Conservation (phyloP, 1,284 basidiomycete species). For the Polyporus tsugae region DNA sequence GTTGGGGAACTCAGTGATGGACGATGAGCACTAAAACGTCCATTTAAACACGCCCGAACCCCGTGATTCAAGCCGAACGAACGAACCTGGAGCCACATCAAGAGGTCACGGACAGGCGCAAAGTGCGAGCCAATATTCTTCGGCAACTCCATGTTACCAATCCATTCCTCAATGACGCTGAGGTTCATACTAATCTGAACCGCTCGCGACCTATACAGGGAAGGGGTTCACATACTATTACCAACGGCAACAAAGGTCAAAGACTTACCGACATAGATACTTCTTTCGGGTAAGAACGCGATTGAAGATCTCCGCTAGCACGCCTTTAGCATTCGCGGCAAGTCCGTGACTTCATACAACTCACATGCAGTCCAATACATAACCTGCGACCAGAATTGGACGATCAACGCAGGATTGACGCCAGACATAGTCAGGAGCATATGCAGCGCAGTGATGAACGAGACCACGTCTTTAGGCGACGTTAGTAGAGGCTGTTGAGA, state of each 20-base stretch:
- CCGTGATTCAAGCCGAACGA: background rate
- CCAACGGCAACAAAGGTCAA: constrained; percentile 6
- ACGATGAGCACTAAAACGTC: constrained; percentile 80
- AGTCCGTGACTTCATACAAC: constrained; percentile 39
- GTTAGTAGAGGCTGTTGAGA: constrained; percentile 42
- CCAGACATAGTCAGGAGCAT: constrained; percentile 88
- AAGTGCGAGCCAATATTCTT: constrained; percentile 84
- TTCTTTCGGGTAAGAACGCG: constrained; percentile 91
- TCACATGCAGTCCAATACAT: constrained; percentile 91
- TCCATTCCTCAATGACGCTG: constrained; percentile 91
- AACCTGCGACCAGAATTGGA: constrained; percentile 95
- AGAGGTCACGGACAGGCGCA: constrained; percentile 83
- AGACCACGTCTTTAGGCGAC: constrained; percentile 75
- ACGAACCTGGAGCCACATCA: constrained; percentile 87
- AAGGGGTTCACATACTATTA: background rate
- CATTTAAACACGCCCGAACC: constrained; percentile 20
- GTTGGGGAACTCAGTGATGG: constrained; percentile 85
- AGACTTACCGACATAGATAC: constrained; percentile 84
- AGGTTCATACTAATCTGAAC: constrained; percentile 93
- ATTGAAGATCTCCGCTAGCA: constrained; percentile 91
- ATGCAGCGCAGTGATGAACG: constrained; percentile 89
- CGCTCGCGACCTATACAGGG: constrained; percentile 72
- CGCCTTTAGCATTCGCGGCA: constrained; percentile 37
- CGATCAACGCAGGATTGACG: constrained; percentile 89
- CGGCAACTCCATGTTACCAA: constrained; percentile 83